phyloP scores from a whole-genome alignment of 768 basidiomycete genomes.

The Phylloporus sp. region DNA sequence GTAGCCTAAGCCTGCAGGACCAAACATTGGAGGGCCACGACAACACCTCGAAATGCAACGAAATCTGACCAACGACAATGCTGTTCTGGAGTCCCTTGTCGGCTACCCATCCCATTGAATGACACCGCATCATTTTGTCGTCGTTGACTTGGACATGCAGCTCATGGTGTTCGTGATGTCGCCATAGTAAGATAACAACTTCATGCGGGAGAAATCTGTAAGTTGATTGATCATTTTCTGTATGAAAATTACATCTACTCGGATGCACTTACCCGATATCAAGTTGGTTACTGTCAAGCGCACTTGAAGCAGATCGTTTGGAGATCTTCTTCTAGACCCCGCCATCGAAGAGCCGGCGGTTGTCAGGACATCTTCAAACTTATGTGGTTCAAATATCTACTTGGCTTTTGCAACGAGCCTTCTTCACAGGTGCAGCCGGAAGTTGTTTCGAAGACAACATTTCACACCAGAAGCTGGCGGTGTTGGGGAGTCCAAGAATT shows the following conservation, averaged over 20 bases:
- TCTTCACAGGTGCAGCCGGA: neutral
- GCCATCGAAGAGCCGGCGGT: slow-evolving; percentile 52
- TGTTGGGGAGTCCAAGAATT: slow-evolving; percentile 58
- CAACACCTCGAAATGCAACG: too few relatives aligned
- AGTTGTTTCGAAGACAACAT: neutral
- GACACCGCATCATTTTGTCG: neutral
- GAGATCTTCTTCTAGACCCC: slow-evolving; percentile 55
- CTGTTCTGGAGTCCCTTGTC: too few relatives aligned
- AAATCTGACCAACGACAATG: too few relatives aligned
- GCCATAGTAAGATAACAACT: neutral
- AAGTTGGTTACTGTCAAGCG: slow-evolving; percentile 64
- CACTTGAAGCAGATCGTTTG: slow-evolving; percentile 52
- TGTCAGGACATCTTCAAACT: slow-evolving; percentile 35
- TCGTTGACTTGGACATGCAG: neutral
- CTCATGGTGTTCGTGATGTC: neutral
- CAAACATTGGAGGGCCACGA: too few relatives aligned
- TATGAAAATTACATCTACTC: neutral
- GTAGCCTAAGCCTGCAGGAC: too few relatives aligned
- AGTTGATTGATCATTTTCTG: slow-evolving; percentile 52
- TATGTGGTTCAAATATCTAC: slow-evolving; percentile 52
- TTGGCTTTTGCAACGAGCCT: slow-evolving; percentile 43
- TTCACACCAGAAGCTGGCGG: slow-evolving; percentile 48
- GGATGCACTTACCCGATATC: slow-evolving; percentile 48
- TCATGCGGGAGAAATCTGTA: slow-evolving; percentile 11
- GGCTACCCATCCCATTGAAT: neutral